Evolutionary conservation across 2,329 filamentous ascomycete species (phyloP).

Genomic region (Didymella glomerata): DNA sequence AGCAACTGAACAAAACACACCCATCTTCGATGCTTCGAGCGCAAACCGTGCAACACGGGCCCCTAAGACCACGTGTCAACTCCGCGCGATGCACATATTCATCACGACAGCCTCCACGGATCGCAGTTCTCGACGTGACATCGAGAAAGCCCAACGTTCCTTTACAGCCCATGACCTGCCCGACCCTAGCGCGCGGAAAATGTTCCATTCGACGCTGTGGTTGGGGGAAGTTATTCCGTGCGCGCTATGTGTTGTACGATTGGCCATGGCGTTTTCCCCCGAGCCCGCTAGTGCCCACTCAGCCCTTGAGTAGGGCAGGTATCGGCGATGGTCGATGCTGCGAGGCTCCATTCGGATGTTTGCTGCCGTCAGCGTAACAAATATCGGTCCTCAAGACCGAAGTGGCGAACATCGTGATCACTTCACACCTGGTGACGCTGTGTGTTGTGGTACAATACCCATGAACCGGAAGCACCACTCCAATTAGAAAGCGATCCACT

Average conservation of each 20-base stretch:
- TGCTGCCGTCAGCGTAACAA: not conserved
- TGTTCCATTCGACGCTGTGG: not conserved
- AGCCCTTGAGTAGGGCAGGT: not conserved
- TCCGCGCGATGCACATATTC: not conserved
- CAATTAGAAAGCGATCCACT: not conserved
- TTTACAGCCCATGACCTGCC: conserved; percentile 1
- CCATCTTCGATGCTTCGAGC: not conserved
- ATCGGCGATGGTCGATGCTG: not conserved
- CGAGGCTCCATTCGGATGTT: not conserved
- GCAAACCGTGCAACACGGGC: not conserved
- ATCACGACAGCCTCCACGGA: not conserved
- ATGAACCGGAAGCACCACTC: not conserved
- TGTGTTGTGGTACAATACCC: not conserved
- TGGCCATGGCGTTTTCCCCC: not conserved
- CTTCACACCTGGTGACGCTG: not conserved
- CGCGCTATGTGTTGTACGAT: not conserved
- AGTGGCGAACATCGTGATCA: not conserved
- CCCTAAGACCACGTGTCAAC: not conserved
- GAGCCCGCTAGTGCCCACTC: not conserved
- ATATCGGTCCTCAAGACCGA: not conserved
- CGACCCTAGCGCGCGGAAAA: not conserved
- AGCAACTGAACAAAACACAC: not conserved
- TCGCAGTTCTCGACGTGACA: not conserved
- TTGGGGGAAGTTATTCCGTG: not conserved
- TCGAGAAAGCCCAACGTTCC: not conserved